Conservation (phyloP, 2,329 filamentous ascomycete genomes). For the Chalaropsis thielavioides region DNA sequence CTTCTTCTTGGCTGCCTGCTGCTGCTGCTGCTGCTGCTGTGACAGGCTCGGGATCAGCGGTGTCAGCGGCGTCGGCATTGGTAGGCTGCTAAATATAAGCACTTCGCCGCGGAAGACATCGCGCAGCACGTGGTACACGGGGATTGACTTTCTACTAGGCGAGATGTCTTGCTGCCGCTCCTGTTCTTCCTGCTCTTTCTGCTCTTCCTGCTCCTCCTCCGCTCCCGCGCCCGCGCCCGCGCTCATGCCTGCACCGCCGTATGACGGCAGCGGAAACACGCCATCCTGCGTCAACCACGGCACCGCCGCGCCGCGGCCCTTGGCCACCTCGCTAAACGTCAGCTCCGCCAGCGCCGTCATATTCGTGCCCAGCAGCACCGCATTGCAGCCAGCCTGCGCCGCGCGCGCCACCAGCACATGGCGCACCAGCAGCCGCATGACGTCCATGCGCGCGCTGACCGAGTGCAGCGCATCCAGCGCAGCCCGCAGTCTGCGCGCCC, state of each 20-base stretch:
- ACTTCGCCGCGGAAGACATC: slow-evolving; percentile 78
- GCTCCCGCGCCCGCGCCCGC: slow-evolving; percentile 13
- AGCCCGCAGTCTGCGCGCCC: slow-evolving; percentile 32
- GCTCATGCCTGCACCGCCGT: slow-evolving; percentile 18
- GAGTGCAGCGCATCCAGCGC: slow-evolving; percentile 52
- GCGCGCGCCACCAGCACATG: slow-evolving; percentile 57
- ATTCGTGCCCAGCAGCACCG: slow-evolving; percentile 68
- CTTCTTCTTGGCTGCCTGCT: slow-evolving; percentile 20
- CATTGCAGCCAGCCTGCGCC: slow-evolving; percentile 44
- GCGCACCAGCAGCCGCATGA: slow-evolving; percentile 54
- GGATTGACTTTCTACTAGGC: slow-evolving; percentile 18
- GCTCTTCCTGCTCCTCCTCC: slow-evolving; percentile 9
- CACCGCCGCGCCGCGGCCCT: slow-evolving; percentile 71
- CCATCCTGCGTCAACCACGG: slow-evolving; percentile 76
- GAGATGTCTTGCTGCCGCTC: neutral
- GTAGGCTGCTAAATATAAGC: slow-evolving; percentile 45
- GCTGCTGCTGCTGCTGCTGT: slow-evolving; percentile 22
- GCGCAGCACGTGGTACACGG: slow-evolving; percentile 63
- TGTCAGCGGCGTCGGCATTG: slow-evolving; percentile 35
- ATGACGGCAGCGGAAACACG: slow-evolving; percentile 27
- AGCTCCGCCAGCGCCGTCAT: slow-evolving; percentile 79
- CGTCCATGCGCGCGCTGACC: slow-evolving; percentile 60
- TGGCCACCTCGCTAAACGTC: slow-evolving; percentile 75
- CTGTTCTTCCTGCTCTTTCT: neutral
- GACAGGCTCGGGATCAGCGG: slow-evolving; percentile 29